A percentile compares a stretch with the other conserved stretches of the same genome.
Evolutionary conservation across 164 flowering plant genomes (phyloP).

Genomic region (Vitis vinifera): DNA sequence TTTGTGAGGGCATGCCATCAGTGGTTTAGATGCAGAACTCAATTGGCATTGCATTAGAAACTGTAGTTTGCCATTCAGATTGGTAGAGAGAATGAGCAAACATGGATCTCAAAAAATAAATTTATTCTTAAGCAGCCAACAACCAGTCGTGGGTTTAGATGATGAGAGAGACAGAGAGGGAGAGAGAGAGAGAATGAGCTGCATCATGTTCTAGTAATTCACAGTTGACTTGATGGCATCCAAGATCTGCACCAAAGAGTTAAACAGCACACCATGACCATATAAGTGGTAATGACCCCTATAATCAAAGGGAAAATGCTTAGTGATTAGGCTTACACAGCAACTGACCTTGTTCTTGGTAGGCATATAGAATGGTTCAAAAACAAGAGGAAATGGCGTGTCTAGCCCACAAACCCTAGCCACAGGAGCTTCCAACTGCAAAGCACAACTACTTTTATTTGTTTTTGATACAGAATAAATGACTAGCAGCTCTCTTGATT

Average conservation of each 20-base stretch:
- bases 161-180: background rate
- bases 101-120: too few species aligned
- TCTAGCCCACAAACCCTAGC: conserved; percentile 90
- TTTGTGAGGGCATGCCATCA: too few species aligned
- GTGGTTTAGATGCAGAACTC: too few species aligned
- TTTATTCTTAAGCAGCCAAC: too few species aligned
- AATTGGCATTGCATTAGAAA: too few species aligned
- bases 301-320: background rate
- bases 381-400: conserved; percentile 95
- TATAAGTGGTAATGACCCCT: background rate
- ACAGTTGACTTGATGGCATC: conserved; percentile 83
- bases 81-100: too few species aligned
- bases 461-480: background rate
- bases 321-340: background rate
- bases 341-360: conserved; percentile 75
- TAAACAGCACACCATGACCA: background rate
- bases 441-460: background rate
- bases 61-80: too few species aligned
- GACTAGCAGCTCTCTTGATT: too few species aligned
- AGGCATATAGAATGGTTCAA: conserved; percentile 94
- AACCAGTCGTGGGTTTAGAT: background rate
- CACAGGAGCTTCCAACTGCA: conserved; percentile 96
- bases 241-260: conserved; percentile 39
- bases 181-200: background rate
- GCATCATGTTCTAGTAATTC: conserved; percentile 37